Conservation (phyloP, 2,329 filamentous ascomycete species). For the Calonectria multiphialidica region DNA sequence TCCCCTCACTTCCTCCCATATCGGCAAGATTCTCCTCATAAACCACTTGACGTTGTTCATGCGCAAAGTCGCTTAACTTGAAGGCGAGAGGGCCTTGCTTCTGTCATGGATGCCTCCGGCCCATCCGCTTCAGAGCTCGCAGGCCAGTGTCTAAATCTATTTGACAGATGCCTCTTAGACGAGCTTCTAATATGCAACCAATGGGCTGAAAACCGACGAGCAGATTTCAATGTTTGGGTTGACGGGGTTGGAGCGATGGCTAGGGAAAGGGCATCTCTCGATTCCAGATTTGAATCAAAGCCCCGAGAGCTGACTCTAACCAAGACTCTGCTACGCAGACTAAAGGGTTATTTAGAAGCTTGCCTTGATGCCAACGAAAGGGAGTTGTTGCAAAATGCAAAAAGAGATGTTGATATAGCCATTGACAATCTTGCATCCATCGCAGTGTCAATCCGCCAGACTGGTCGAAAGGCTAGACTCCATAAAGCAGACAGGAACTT, state of each 20-base stretch:
- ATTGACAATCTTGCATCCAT: slow-evolving; percentile 14
- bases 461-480: slow-evolving; percentile 2
- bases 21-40: no score
- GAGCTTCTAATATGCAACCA: neutral
- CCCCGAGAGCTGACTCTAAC: slow-evolving; percentile 4
- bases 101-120: neutral
- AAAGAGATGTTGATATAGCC: slow-evolving; percentile 3
- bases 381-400: neutral
- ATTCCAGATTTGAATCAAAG: slow-evolving; percentile 6
- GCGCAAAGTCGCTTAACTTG: no score
- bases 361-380: neutral
- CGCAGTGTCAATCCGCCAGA: slow-evolving; percentile 11
- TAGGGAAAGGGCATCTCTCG: slow-evolving; percentile 3
- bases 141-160: neutral
- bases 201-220: slow-evolving; percentile 13
- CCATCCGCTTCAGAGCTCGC: neutral
- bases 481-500: neutral
- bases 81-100: no score
- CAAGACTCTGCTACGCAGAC: neutral
- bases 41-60: no score
- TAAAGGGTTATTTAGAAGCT: neutral
- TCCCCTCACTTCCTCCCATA: no score
- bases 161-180: neutral
- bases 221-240: slow-evolving; percentile 26
- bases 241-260: slow-evolving; percentile 26